Conservation (phyloP, 2,329 filamentous ascomycete genomes). For the Sclerotinia borealis region DNA sequence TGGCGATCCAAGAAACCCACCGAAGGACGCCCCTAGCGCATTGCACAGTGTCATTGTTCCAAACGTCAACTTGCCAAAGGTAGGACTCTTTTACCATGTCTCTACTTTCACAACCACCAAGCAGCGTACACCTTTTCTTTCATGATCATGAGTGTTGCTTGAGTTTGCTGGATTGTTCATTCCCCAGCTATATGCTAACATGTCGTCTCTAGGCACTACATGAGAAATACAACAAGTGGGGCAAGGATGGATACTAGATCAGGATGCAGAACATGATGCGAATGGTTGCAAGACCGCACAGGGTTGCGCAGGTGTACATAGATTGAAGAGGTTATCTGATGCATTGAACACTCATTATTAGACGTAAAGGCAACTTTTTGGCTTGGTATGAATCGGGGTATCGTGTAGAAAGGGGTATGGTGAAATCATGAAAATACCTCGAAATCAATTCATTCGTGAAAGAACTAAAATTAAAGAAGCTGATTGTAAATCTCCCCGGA, state of each 20-base stretch:
- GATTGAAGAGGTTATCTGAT: constrained; percentile 6
- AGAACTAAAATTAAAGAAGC: background rate
- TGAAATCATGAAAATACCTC: background rate
- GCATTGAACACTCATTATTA: constrained; percentile 1
- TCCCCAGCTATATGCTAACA: constrained; percentile 14
- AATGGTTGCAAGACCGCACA: background rate
- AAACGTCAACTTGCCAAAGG: constrained; percentile 87
- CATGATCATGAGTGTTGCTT: background rate
- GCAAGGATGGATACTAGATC: constrained; percentile 74
- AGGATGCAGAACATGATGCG: constrained; percentile 3
- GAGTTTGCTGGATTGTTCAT: background rate
- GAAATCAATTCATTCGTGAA: background rate
- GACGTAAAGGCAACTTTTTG: background rate
- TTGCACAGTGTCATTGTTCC: constrained; percentile 93
- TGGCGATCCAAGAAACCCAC: constrained; percentile 67
- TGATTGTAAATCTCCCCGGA: too few species aligned
- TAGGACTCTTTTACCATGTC: constrained; percentile 37
- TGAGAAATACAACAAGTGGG: constrained; percentile 99
- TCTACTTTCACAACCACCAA: background rate
- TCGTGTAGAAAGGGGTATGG: background rate
- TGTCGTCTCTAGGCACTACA: constrained; percentile 62
- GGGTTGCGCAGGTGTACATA: constrained; percentile 27
- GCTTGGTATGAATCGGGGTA: background rate
- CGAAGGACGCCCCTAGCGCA: constrained; percentile 88
- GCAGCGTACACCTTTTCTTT: too few species aligned